Evolutionary conservation across 306 rosid genomes (phyloP).

Genomic region (Calophaca sinica): DNA sequence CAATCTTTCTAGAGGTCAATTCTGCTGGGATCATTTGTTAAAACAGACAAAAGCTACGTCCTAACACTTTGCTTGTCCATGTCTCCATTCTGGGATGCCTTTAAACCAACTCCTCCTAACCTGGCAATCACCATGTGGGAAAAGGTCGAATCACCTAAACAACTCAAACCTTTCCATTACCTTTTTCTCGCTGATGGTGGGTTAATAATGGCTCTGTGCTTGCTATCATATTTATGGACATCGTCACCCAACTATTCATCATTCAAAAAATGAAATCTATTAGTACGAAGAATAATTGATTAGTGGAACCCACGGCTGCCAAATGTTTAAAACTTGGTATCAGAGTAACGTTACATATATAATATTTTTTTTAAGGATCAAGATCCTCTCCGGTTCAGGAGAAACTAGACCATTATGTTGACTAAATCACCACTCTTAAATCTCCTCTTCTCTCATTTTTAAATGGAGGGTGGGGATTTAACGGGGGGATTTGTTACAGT

Average conservation of each 20-base stretch:
- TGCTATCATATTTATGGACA: conserved; percentile 45
- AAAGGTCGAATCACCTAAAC: conserved; percentile 52
- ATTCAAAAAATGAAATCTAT: conserved; percentile 24
- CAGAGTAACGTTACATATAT: neutral
- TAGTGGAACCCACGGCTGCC: conserved; percentile 42
- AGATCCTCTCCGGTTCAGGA: too few relatives aligned
- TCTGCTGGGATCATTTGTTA: conserved; percentile 18
- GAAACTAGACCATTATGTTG: too few relatives aligned
- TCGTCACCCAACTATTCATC: conserved; percentile 37
- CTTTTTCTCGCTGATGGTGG: conserved; percentile 39
- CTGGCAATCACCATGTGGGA: conserved; percentile 46
- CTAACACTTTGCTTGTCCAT: conserved; percentile 45
- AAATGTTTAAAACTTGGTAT: conserved; percentile 5
- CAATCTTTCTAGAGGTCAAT: neutral
- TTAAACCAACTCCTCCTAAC: conserved; percentile 45
- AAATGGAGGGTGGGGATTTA: too few relatives aligned
- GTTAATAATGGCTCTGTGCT: conserved; percentile 39
- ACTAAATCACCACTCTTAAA: too few relatives aligned
- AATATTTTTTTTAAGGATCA: neutral
- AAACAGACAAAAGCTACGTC: conserved; percentile 47
- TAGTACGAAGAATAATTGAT: conserved; percentile 31
- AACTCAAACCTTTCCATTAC: conserved; percentile 22
- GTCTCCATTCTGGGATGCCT: conserved; percentile 42
- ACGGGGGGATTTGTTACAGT: too few relatives aligned
- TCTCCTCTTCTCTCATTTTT: too few relatives aligned